Evolutionary conservation across 73 alveolate genomes (phyloP).

Genomic region (Durusdinium trenchii): DNA sequence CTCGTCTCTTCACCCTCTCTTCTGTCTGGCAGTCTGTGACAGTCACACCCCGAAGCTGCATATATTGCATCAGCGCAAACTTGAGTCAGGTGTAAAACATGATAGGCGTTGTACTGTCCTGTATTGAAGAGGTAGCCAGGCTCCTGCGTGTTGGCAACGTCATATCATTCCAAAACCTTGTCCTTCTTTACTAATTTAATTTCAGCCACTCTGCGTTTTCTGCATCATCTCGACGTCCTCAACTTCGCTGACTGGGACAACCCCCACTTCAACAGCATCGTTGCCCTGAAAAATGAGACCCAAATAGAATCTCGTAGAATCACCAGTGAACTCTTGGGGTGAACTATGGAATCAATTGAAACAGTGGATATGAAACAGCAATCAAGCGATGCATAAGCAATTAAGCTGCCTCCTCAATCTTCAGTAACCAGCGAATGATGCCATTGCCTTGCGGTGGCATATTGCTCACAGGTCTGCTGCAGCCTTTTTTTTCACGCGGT

Average conservation of each 20-base stretch:
- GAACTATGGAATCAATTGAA: background rate
- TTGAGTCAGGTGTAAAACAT: too few relatives aligned
- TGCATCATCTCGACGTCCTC: slow-evolving; percentile 22
- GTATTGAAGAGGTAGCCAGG: slow-evolving; percentile 94
- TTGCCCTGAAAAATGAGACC: slow-evolving; percentile 31
- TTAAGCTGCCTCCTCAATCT: slow-evolving; percentile 56
- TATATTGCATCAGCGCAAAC: too few relatives aligned
- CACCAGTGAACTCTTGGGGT: background rate
- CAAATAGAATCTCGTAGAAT: background rate
- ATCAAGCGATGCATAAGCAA: too few relatives aligned
- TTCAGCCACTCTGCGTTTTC: background rate
- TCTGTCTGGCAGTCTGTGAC: too few relatives aligned
- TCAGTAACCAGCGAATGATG: slow-evolving; percentile 71
- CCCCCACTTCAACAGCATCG: slow-evolving; percentile 90
- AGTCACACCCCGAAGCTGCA: too few relatives aligned
- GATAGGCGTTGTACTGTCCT: slow-evolving; percentile 29
- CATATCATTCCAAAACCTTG: too few relatives aligned
- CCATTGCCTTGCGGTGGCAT: slow-evolving; percentile 30
- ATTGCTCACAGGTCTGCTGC: background rate
- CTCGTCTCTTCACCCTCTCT: too few relatives aligned
- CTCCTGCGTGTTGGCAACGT: slow-evolving; percentile 44
- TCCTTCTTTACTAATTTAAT: too few relatives aligned
- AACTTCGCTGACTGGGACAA: slow-evolving; percentile 89
- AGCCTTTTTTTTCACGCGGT: background rate
- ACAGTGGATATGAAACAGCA: too few relatives aligned